Evolutionary conservation across 2,329 filamentous ascomycete species (phyloP).

Genomic region (Cephalotrichum gorgonifer): DNA sequence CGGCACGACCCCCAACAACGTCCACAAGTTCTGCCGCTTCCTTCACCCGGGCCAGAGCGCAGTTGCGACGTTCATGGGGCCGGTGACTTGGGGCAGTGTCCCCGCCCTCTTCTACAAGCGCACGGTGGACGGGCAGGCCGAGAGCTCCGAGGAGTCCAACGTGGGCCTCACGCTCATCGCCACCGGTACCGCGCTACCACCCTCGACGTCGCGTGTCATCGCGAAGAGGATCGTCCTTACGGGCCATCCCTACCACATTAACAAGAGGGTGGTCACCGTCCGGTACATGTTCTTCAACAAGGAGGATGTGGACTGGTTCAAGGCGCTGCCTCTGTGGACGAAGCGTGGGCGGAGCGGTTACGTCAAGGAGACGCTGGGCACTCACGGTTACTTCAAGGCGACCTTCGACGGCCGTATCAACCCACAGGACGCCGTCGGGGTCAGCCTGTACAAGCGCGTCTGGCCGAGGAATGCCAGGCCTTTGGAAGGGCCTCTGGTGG

Average conservation of each 20-base stretch:
- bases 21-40: slow-evolving; percentile 92
- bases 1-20: slow-evolving; percentile 90
- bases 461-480: slow-evolving; percentile 61
- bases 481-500: slow-evolving; percentile 31
- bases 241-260: slow-evolving; percentile 95
- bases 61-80: slow-evolving; percentile 81
- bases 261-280: slow-evolving; percentile 94
- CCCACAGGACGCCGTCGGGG: slow-evolving; percentile 85
- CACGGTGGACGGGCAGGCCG: slow-evolving; percentile 29
- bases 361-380: slow-evolving; percentile 89
- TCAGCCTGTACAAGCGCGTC: slow-evolving; percentile 79
- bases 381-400: slow-evolving; percentile 99
- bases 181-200: slow-evolving; percentile 77
- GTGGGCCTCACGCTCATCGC: slow-evolving; percentile 62
- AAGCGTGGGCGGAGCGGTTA: slow-evolving; percentile 78
- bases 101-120: slow-evolving; percentile 82
- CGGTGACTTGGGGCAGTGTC: slow-evolving; percentile 85
- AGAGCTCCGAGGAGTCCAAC: slow-evolving; percentile 30
- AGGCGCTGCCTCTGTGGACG: slow-evolving; percentile 91
- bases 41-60: slow-evolving; percentile 84
- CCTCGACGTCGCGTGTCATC: slow-evolving; percentile 67
- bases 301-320: slow-evolving; percentile 95
- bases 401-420: slow-evolving; percentile 95
- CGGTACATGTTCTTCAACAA: slow-evolving; percentile 99
- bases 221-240: slow-evolving; percentile 92